Conservation (phyloP, 2,329 filamentous ascomycete species). For the Clonostachys chloroleuca region DNA sequence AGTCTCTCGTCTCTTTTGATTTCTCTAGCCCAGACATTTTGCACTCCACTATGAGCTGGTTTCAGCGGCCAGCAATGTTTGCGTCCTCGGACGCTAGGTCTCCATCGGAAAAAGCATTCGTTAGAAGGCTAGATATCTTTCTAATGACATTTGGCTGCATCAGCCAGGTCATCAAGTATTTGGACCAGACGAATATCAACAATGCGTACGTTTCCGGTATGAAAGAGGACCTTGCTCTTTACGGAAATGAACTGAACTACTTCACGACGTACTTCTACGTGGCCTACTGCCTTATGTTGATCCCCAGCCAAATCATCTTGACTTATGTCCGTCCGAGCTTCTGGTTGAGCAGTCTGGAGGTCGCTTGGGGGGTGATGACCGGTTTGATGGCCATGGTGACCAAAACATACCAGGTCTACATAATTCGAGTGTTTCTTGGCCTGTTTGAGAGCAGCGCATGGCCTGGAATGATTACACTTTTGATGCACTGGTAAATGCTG, state of each 20-base stretch:
- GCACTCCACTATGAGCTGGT: too few species aligned
- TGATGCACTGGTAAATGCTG: background rate
- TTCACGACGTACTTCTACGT: slow-evolving; percentile 38
- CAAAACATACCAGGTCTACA: background rate
- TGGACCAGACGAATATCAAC: slow-evolving; percentile 19
- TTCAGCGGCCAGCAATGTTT: too few species aligned
- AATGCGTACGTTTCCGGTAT: slow-evolving; percentile 32
- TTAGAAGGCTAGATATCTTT: background rate
- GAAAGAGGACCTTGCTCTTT: slow-evolving; percentile 46
- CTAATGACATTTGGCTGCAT: background rate
- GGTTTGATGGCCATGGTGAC: background rate
- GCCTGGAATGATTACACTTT: background rate
- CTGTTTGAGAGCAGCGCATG: background rate
- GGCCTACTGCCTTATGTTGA: background rate
- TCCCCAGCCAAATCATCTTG: background rate
- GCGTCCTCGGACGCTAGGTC: too few species aligned
- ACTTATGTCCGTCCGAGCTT: too few species aligned
- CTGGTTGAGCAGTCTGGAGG: background rate
- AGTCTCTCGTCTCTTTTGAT: too few species aligned
- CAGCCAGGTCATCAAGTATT: slow-evolving; percentile 15
- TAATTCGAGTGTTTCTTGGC: background rate
- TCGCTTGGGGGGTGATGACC: background rate
- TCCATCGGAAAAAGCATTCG: background rate
- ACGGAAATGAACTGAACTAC: slow-evolving; percentile 49
- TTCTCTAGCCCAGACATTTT: too few species aligned